A percentile compares a stretch with the other conserved stretches of the same genome.
Evolutionary conservation across 2,329 filamentous ascomycete species (phyloP).

Genomic region (Scedosporium aurantiacum): DNA sequence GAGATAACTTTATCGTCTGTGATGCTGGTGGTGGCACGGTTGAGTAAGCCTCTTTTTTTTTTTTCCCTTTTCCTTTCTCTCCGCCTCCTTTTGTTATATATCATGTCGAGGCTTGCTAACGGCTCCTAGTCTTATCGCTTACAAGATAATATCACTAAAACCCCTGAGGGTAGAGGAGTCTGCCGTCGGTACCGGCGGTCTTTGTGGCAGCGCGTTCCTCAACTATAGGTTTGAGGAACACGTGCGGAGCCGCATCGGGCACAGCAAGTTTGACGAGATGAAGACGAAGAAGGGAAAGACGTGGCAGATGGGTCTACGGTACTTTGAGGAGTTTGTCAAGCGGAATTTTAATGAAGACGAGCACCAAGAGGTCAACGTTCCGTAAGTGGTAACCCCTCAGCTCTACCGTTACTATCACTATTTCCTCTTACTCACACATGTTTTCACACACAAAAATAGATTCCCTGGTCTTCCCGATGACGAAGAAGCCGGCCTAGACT

Average conservation of each 20-base stretch:
- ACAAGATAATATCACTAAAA: slow-evolving; percentile 64
- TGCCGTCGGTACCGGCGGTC: slow-evolving; percentile 65
- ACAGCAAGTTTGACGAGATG: slow-evolving; percentile 60
- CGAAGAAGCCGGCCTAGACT: slow-evolving; percentile 62
- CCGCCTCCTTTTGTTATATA: not conserved
- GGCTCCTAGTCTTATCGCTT: slow-evolving; percentile 53
- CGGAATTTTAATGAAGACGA: slow-evolving; percentile 74
- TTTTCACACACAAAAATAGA: slow-evolving; percentile 19
- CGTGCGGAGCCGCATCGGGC: slow-evolving; percentile 56
- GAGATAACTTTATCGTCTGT: slow-evolving; percentile 54
- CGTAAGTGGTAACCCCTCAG: slow-evolving; percentile 31
- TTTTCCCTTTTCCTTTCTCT: not conserved
- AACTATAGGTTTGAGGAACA: slow-evolving; percentile 76
- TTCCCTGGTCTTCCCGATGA: slow-evolving; percentile 69
- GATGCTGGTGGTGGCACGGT: slow-evolving; percentile 56
- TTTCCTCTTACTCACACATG: slow-evolving; percentile 10
- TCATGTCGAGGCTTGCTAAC: slow-evolving; percentile 8
- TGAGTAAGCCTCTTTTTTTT: slow-evolving; percentile 38
- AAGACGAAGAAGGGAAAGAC: slow-evolving; percentile 66
- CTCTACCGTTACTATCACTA: not conserved
- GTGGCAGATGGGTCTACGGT: slow-evolving; percentile 68
- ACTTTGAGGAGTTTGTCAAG: slow-evolving; percentile 79
- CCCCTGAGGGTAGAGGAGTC: slow-evolving; percentile 68
- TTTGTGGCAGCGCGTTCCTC: slow-evolving; percentile 69
- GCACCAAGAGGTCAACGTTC: slow-evolving; percentile 65